Evolutionary conservation across 176 grass and related monocot genomes (phyloP).

Genomic region (Carex scoparia): DNA sequence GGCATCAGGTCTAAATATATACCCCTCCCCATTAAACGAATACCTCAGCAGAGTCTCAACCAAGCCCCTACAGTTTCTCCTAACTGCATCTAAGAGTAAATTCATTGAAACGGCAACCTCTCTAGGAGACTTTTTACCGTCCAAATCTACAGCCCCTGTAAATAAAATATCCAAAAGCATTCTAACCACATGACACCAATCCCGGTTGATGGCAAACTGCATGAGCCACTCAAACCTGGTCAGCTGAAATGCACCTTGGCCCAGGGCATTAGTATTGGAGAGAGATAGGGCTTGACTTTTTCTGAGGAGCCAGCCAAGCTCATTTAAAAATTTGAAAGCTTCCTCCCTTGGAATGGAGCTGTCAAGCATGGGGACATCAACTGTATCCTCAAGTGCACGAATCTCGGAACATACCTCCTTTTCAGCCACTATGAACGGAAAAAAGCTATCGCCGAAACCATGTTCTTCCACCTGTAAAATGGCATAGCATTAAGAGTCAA

Average conservation of each 20-base stretch:
- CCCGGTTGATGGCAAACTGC: constrained; percentile 61
- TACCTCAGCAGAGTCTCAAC: constrained; percentile 69
- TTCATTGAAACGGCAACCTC: constrained; percentile 68
- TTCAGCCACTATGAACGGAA: constrained; percentile 96
- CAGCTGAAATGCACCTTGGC: constrained; percentile 36
- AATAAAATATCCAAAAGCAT: constrained; percentile 81
- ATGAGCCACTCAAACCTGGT: constrained; percentile 64
- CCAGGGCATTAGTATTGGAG: constrained; percentile 23
- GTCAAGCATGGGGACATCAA: constrained; percentile 37
- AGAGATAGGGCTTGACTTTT: constrained; percentile 43
- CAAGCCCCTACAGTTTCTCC: constrained; percentile 58
- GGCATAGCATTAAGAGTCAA: constrained; percentile 2
- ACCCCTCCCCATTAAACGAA: constrained; percentile 34
- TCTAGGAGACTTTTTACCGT: constrained; percentile 46
- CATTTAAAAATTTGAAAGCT: constrained; percentile 85
- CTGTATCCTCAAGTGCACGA: constrained; percentile 64
- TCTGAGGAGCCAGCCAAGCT: constrained; percentile 90
- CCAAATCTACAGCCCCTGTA: constrained; percentile 61
- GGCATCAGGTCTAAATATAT: constrained; percentile 80
- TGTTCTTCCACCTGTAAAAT: constrained; percentile 73
- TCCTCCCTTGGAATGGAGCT: constrained; percentile 46
- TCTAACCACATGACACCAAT: constrained; percentile 86
- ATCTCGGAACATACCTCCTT: constrained; percentile 88
- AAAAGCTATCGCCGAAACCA: constrained; percentile 80
- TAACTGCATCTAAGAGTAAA: constrained; percentile 62